phyloP scores from a whole-genome alignment of 768 basidiomycete genomes.

The Kwoniella botswanensis region DNA sequence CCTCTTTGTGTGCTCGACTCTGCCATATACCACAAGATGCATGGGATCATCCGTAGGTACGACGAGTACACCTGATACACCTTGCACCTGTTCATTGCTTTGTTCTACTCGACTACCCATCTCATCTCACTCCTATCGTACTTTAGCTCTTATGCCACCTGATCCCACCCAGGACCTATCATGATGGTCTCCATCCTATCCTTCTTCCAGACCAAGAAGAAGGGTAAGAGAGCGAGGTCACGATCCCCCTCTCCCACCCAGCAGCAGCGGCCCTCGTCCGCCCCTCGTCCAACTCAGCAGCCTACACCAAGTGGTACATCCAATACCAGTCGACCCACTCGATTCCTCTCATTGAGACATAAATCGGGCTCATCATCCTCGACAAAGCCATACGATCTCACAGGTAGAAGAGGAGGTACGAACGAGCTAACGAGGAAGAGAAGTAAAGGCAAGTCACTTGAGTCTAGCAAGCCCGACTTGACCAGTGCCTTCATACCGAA shows the following conservation, averaged over 20 bases:
- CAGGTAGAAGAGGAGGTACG: constrained; percentile 17
- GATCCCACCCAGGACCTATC: neutral
- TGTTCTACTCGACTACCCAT: neutral
- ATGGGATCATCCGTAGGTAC: neutral
- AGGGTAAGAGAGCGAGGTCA: constrained; percentile 16
- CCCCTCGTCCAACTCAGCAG: neutral
- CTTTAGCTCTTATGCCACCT: neutral
- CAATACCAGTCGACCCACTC: constrained; percentile 7
- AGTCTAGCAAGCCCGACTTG: neutral
- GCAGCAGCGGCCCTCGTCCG: neutral
- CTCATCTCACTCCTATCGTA: neutral
- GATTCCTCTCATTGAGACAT: constrained; percentile 2
- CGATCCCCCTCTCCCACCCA: neutral
- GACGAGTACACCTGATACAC: too few relatives aligned
- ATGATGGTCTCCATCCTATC: constrained; percentile 36
- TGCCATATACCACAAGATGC: neutral
- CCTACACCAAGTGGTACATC: neutral
- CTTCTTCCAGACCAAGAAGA: constrained; percentile 36
- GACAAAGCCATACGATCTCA: neutral
- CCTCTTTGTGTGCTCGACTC: neutral
- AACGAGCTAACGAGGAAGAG: constrained; percentile 11
- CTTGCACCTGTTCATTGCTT: neutral
- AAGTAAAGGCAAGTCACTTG: constrained; percentile 3
- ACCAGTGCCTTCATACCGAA: constrained; percentile 12
- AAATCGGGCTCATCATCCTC: constrained; percentile 7